Conservation (phyloP, 2,329 filamentous ascomycete species). For the Trichoderma lentiforme region DNA sequence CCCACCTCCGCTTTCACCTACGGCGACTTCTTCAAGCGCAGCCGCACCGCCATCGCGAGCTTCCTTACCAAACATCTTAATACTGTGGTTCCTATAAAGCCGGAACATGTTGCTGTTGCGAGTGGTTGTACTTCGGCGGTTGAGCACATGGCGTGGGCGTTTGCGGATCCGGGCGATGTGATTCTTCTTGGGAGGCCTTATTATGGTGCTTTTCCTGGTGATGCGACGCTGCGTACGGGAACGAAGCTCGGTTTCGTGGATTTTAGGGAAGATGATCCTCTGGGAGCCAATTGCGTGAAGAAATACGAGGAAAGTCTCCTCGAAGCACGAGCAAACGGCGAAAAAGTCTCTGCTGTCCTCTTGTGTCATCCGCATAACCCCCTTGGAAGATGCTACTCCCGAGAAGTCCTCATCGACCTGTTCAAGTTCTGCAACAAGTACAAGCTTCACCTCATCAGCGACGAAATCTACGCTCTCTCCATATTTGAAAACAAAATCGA, state of each 20-base stretch:
- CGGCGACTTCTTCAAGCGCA: constrained; percentile 38
- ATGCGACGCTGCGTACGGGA: constrained; percentile 42
- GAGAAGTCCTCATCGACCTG: constrained; percentile 36
- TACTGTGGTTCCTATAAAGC: constrained; percentile 28
- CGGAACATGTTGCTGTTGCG: constrained; percentile 35
- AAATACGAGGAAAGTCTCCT: constrained; percentile 45
- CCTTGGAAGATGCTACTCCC: constrained; percentile 46
- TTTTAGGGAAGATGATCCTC: constrained; percentile 44
- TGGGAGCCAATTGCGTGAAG: constrained; percentile 38
- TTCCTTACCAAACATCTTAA: constrained; percentile 38
- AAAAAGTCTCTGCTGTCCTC: constrained; percentile 45
- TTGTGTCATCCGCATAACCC: constrained; percentile 53
- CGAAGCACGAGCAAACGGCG: constrained; percentile 36
- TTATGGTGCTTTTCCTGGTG: constrained; percentile 48
- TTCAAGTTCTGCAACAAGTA: constrained; percentile 48
- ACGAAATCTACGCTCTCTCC: constrained; percentile 51
- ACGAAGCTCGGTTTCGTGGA: constrained; percentile 41
- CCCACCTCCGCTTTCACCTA: constrained; percentile 37
- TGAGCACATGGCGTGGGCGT: constrained; percentile 39
- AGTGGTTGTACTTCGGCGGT: constrained; percentile 42
- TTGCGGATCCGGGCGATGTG: constrained; percentile 39
- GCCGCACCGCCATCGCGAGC: constrained; percentile 31
- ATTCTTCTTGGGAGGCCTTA: constrained; percentile 43
- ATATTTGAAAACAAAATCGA: constrained; percentile 42
- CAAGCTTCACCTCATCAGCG: constrained; percentile 50